Base-by-base conservation (phyloP, 2,329 filamentous ascomycete species). In the Trichoderma aggressivum region DNA sequence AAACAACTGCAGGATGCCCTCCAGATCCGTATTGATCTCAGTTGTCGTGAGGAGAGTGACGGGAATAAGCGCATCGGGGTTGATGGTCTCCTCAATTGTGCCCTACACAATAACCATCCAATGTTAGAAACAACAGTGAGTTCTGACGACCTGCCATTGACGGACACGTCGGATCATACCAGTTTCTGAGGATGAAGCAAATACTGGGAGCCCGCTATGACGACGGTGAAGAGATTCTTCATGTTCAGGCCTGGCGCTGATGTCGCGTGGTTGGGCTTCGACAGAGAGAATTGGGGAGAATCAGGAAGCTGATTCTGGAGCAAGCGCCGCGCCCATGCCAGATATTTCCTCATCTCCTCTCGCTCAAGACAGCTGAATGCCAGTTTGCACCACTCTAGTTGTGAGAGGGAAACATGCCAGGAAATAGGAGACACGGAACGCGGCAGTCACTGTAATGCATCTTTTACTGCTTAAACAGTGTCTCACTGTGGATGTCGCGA, bases 31-130 rank as follows among this genome's bases (percentile, higher is more conserved):
- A 65, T 80, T 81, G 59, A 83, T 75, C 73, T 83, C 81, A 5
- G 79, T 75, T 0, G 81, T 80, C 30, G 78, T 78, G 7, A 83
- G 77, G 6, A 83, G 77, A 14, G 82, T 83, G 24, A 83, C 80
- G 10, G 82, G 82, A 18, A 83, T 76, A 14, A 83, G 75, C 64
- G 78, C 80, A 70, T 83, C 81, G 0, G 82, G 78, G 26, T 82
- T 80, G 72, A 83, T 82, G 36, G 79, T 81, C 72, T 82, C 80
- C 70, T 82, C 76, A n/a, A 83, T 82, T 24, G 78, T 78, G 65
- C 81, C 82, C 82, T 83, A 28, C 7, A 50, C n/a, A 24, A 53
- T 14, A 24, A 8, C 26, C 50, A 21, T 30, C 7, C 30, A 14
- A 55, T 2, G 30, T 65, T 55, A 55, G n/a, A 18, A 24, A 32